A percentile compares a stretch with the other conserved stretches of the same genome.
These are phyloP conservation scores for Xylaria longipes DNA, from an alignment of 495 filamentous ascomycete genomes.

Conservation along the genomic window DNA sequence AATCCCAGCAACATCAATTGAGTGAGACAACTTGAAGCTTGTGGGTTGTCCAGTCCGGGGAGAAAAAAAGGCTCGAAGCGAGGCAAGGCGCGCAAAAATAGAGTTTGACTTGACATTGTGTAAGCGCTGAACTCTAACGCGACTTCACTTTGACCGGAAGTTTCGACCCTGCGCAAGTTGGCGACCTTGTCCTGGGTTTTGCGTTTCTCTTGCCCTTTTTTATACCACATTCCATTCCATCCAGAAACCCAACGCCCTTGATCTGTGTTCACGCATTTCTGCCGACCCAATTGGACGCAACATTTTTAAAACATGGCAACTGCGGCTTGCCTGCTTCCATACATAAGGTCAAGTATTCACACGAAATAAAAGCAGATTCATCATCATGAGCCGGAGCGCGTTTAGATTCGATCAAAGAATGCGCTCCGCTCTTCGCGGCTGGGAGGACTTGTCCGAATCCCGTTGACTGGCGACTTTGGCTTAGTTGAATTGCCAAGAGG, in stretches of 20 bases:
- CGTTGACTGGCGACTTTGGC: not conserved
- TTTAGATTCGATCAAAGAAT: not conserved
- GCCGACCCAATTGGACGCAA: not conserved
- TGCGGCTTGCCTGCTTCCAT: slow-evolving; percentile 2
- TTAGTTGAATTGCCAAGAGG: slow-evolving; percentile 52
- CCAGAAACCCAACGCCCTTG: slow-evolving; percentile 12
- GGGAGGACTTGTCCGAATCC: not conserved
- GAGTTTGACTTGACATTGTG: not conserved
- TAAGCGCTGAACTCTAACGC: slow-evolving; percentile 5
- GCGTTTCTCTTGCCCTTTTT: not conserved
- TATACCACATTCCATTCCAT: not conserved
- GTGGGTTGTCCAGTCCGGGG: not conserved
- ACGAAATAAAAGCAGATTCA: slow-evolving; percentile 17
- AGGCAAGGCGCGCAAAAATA: not conserved
- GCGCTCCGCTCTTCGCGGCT: not conserved
- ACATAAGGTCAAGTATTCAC: slow-evolving; percentile 1
- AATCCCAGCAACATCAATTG: not conserved
- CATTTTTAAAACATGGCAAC: slow-evolving; percentile 6
- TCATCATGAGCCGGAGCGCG: slow-evolving; percentile 21
- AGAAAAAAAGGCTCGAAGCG: not conserved
- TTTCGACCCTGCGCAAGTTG: not conserved
- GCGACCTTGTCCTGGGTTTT: not conserved
- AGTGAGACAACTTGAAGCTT: slow-evolving; percentile 4
- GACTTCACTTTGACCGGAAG: not conserved
- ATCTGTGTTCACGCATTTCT: not conserved